phyloP scores from a whole-genome alignment of 768 basidiomycete species.

The Agrocybe praecox region DNA sequence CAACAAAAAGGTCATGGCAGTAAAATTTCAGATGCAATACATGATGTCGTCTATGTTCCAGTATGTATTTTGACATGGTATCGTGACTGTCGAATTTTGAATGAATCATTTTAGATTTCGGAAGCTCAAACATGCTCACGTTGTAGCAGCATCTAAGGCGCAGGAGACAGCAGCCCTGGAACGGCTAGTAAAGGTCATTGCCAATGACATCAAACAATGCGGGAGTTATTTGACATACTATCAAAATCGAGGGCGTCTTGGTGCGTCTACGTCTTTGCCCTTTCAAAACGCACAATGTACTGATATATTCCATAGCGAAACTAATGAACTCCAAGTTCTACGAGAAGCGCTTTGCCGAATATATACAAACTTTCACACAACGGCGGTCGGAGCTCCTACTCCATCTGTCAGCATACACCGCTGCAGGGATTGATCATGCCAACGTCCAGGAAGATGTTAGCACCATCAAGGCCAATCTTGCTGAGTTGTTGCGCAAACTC shows the following conservation, averaged over 20 bases:
- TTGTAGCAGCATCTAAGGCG: conserved; percentile 23
- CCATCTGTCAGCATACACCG: conserved; percentile 6
- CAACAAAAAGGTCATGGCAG: conserved; percentile 40
- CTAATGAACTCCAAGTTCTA: conserved; percentile 5
- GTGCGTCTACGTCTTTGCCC: background rate
- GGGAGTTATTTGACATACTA: conserved; percentile 13
- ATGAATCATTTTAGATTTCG: conserved; percentile 20
- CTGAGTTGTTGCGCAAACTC: conserved; percentile 30
- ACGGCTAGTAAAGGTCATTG: conserved; percentile 5
- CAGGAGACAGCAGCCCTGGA: conserved; percentile 6
- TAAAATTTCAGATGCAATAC: conserved; percentile 44
- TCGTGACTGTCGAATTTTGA: no score
- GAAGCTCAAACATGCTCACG: conserved; percentile 15
- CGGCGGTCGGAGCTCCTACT: conserved; percentile 7
- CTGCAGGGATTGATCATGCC: conserved; percentile 25
- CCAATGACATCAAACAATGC: conserved; percentile 10
- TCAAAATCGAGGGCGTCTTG: conserved; percentile 10
- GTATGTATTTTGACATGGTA: no score
- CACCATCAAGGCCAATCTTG: conserved; percentile 19
- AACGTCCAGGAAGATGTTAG: conserved; percentile 28
- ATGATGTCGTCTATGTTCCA: conserved; percentile 42
- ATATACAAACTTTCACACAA: conserved; percentile 12
- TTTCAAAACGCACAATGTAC: no score
- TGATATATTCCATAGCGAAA: background rate
- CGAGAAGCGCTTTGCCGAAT: conserved; percentile 11